A percentile compares a stretch with the other conserved stretches of the same genome.
These are phyloP conservation scores for Sporothrix euskadiensis DNA, from an alignment of 2,329 filamentous ascomycete species.

Conservation along the genomic window DNA sequence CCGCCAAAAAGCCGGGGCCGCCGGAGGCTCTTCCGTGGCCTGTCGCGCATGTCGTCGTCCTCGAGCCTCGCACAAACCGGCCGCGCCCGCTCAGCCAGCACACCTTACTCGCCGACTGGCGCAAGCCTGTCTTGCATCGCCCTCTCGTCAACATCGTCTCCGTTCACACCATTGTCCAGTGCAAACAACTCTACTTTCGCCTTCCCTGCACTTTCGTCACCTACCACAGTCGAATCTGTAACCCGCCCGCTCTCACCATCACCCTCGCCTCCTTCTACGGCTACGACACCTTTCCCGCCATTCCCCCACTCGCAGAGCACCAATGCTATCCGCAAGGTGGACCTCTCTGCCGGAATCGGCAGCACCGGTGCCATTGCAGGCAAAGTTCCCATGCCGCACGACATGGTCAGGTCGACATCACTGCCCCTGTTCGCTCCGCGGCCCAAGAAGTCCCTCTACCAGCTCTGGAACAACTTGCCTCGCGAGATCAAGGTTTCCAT, in stretches of 20 bases:
- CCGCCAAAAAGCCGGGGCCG: constrained; percentile 51
- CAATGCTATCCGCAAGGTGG: constrained; percentile 54
- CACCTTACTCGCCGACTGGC: constrained; percentile 61
- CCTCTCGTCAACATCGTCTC: constrained; percentile 48
- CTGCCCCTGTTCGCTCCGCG: constrained; percentile 36
- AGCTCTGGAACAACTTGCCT: constrained; percentile 81
- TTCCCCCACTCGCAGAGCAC: constrained; percentile 13
- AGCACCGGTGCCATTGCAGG: constrained; percentile 40
- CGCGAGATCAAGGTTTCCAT: constrained; percentile 78
- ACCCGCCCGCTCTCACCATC: neutral
- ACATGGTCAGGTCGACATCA: constrained; percentile 43
- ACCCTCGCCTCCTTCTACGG: constrained; percentile 36
- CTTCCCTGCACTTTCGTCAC: constrained; percentile 38
- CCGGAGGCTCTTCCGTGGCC: constrained; percentile 67
- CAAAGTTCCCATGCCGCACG: constrained; percentile 40
- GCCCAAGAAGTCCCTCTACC: constrained; percentile 50
- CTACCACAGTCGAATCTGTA: constrained; percentile 34
- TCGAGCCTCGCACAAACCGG: constrained; percentile 67
- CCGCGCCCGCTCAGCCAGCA: constrained; percentile 66
- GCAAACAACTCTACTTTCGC: constrained; percentile 30
- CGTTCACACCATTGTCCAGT: constrained; percentile 43
- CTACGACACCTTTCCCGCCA: constrained; percentile 39
- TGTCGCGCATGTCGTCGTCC: constrained; percentile 81
- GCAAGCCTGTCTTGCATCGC: constrained; percentile 56
- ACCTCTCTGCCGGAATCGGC: constrained; percentile 5